Evolutionary conservation across 805 yeast species (phyloP).

Genomic region (Lipomyces sp.): DNA sequence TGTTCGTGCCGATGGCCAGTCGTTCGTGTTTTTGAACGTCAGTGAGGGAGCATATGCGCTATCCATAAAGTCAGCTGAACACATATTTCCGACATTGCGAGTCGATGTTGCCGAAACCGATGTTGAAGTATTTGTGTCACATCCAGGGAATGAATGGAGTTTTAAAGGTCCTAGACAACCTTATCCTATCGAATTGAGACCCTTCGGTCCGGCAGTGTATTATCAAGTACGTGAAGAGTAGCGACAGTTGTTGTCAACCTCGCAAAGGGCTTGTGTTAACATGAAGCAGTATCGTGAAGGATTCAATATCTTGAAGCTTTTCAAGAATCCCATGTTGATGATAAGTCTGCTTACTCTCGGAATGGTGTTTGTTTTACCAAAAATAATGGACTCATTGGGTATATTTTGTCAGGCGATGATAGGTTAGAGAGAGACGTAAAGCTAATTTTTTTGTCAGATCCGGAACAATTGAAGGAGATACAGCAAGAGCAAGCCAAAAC

Average conservation of each 20-base stretch:
- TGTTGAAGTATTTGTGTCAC: conserved; percentile 40
- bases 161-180: conserved; percentile 43
- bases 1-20: conserved; percentile 17
- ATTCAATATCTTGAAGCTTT: conserved; percentile 43
- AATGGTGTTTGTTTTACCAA: conserved; percentile 46
- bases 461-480: conserved; percentile 45
- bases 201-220: conserved; percentile 41
- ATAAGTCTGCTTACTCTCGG: conserved; percentile 44
- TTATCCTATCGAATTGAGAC: conserved; percentile 44
- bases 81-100: conserved; percentile 28
- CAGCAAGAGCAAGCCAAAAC: conserved; percentile 41
- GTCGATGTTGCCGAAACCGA: conserved; percentile 39
- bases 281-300: conserved; percentile 37
- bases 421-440: background rate
- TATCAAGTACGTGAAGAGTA: conserved; percentile 20
- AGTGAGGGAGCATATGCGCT: conserved; percentile 41
- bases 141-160: conserved; percentile 41
- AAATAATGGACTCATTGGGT: conserved; percentile 42
- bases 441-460: conserved; percentile 35
- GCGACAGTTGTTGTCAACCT: background rate
- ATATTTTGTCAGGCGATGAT: background rate
- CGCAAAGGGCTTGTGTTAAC: background rate
- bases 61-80: conserved; percentile 36
- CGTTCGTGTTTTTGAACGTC: conserved; percentile 40
- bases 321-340: conserved; percentile 47